These are phyloP conservation scores for Melanogaster broomeanus DNA, from an alignment of 768 basidiomycete genomes.

Conservation along the genomic window DNA sequence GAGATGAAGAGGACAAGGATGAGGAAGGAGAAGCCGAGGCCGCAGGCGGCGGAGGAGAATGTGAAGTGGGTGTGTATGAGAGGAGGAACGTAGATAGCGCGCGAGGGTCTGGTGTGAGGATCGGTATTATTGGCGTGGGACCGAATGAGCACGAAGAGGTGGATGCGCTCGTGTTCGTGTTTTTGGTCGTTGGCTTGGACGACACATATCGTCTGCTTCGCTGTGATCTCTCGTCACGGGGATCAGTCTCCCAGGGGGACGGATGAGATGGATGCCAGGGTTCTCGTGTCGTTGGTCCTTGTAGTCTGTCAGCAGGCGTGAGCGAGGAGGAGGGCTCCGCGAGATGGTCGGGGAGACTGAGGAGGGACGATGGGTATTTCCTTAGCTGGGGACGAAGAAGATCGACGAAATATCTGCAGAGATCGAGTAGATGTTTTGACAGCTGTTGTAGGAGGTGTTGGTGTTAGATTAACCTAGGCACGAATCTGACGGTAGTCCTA, in stretches of 20 bases:
- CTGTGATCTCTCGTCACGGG: neutral
- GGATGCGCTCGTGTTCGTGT: neutral
- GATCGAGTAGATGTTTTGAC: constrained; percentile 21
- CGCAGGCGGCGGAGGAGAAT: neutral
- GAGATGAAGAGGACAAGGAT: neutral
- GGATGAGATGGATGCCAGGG: neutral
- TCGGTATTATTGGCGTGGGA: constrained; percentile 81
- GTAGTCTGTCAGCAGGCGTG: neutral
- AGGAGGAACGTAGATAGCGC: constrained; percentile 70
- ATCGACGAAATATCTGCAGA: constrained; percentile 33
- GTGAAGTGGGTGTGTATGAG: constrained; percentile 7
- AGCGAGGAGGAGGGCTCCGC: neutral
- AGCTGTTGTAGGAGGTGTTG: constrained; percentile 29
- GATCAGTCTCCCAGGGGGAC: constrained; percentile 10
- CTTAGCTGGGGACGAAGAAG: constrained; percentile 33
- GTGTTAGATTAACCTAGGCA: constrained; percentile 23
- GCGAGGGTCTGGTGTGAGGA: constrained; percentile 76
- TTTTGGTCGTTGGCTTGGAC: neutral
- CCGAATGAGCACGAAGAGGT: neutral
- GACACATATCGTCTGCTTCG: neutral
- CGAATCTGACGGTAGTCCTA: constrained; percentile 10
- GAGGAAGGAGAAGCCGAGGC: neutral
- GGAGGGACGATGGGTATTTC: constrained; percentile 25
- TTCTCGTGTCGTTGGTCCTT: neutral
- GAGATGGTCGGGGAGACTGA: constrained; percentile 28